Conservation (phyloP, 148 eudicot genomes). For the Cornus florida region DNA sequence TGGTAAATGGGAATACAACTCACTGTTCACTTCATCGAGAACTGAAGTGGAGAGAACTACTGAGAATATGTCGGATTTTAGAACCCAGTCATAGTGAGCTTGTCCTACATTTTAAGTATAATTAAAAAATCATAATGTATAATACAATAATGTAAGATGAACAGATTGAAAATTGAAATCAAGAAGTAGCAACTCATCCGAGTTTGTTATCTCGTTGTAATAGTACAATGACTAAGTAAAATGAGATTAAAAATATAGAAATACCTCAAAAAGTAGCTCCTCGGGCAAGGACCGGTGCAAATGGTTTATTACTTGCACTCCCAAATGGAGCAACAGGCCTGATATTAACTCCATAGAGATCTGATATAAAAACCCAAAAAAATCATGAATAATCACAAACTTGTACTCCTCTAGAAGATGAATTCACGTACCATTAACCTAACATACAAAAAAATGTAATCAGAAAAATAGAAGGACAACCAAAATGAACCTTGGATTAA, state of each 20-base stretch:
- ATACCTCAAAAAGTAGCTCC: conserved; percentile 94
- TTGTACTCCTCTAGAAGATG: neutral
- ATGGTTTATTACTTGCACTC: conserved; percentile 53
- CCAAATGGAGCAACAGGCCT: conserved; percentile 82
- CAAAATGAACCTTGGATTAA: neutral
- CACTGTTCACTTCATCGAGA: too few relatives aligned
- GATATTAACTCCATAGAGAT: conserved; percentile 83
- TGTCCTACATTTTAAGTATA: too few relatives aligned
- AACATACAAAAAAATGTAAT: neutral
- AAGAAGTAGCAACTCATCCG: neutral
- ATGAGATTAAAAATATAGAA: neutral
- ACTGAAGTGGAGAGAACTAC: neutral
- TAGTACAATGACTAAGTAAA: neutral
- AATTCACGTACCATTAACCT: neutral
- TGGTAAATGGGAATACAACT: too few relatives aligned
- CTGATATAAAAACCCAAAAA: conserved; percentile 28
- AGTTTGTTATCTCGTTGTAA: neutral
- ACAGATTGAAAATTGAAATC: neutral
- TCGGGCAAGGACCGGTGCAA: conserved; percentile 72
- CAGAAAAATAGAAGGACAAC: neutral
- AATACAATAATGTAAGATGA: neutral
- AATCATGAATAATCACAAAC: conserved; percentile 5
- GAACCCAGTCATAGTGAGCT: neutral
- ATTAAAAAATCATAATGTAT: neutral
- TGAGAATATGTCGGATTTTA: neutral